phyloP scores from a whole-genome alignment of 2,329 filamentous ascomycete species.

The Aspergillus floridensis region DNA sequence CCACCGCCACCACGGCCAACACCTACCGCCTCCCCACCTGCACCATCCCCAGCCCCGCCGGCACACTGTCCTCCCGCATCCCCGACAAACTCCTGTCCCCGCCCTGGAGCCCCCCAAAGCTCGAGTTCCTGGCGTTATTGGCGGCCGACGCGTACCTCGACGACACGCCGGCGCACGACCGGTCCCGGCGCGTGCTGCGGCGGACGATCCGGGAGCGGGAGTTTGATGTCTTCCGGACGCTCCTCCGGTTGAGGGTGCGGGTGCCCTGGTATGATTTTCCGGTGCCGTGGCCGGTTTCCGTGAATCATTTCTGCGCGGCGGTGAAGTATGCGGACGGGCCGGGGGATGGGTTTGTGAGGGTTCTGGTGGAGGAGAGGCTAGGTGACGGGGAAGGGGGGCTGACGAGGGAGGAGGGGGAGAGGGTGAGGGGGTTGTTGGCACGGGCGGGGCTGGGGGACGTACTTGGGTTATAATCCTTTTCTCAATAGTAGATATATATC shows the following conservation, averaged over 20 bases:
- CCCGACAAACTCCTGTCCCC: slow-evolving; percentile 38
- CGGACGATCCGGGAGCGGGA: slow-evolving; percentile 37
- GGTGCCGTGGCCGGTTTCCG: slow-evolving; percentile 33
- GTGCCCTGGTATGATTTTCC: slow-evolving; percentile 32
- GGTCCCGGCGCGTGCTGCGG: slow-evolving; percentile 32
- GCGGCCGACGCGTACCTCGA: slow-evolving; percentile 39
- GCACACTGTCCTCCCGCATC: slow-evolving; percentile 30
- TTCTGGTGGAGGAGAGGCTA: slow-evolving; percentile 35
- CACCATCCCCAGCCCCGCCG: slow-evolving; percentile 14
- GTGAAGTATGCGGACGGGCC: slow-evolving; percentile 22
- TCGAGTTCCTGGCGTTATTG: slow-evolving; percentile 40
- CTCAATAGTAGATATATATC: no score
- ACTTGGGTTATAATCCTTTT: no score
- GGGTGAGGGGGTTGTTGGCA: no score
- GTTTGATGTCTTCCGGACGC: slow-evolving; percentile 30
- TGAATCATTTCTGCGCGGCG: slow-evolving; percentile 32
- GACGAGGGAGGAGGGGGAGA: no score
- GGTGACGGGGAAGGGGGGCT: slow-evolving; percentile 12
- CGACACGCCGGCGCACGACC: slow-evolving; percentile 27
- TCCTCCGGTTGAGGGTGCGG: slow-evolving; percentile 33
- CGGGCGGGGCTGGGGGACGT: slow-evolving; percentile 4
- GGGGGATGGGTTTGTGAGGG: slow-evolving; percentile 35
- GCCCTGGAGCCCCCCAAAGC: slow-evolving; percentile 40
- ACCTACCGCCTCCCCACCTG: not conserved
- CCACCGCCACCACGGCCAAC: not conserved